phyloP scores from a whole-genome alignment of 257 asterid genomes.

The Ballota nigra region DNA sequence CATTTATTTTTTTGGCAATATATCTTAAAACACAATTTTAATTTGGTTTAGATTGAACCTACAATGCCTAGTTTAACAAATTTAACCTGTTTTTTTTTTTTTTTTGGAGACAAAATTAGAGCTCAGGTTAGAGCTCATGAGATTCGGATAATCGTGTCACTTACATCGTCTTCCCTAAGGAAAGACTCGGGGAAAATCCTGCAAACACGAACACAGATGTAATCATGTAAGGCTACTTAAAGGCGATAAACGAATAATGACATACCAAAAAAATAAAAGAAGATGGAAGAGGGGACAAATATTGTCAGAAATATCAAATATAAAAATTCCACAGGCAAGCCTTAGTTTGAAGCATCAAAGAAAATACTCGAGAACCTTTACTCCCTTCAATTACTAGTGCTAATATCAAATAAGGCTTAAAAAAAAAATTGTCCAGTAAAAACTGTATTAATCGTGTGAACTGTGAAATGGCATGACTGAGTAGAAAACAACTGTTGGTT shows the following conservation, averaged over 20 bases:
- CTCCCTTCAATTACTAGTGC: not conserved
- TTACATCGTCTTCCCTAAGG: constrained; percentile 78
- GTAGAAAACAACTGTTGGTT: not conserved
- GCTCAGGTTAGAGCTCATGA: not conserved
- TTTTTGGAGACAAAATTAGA: not conserved
- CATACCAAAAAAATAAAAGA: not conserved
- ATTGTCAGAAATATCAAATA: not conserved
- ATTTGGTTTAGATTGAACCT: not conserved
- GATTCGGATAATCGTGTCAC: constrained; percentile 24
- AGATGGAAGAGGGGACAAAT: not conserved
- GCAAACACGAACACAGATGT: constrained; percentile 31
- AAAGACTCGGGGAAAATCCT: constrained; percentile 70
- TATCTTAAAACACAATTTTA: not conserved
- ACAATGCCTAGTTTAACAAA: not conserved
- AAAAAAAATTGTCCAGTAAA: not conserved
- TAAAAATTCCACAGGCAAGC: not conserved
- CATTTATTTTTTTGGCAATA: not conserved
- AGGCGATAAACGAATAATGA: not conserved
- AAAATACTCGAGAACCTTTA: not conserved
- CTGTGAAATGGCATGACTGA: not conserved
- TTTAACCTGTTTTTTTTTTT: not conserved
- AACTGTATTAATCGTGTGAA: not conserved
- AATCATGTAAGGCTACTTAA: constrained; percentile 11
- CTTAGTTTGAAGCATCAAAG: not conserved
- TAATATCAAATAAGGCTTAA: not conserved